These are phyloP conservation scores for Penicillium coprophilum DNA, from an alignment of 495 filamentous ascomycete species.

Conservation along the genomic window DNA sequence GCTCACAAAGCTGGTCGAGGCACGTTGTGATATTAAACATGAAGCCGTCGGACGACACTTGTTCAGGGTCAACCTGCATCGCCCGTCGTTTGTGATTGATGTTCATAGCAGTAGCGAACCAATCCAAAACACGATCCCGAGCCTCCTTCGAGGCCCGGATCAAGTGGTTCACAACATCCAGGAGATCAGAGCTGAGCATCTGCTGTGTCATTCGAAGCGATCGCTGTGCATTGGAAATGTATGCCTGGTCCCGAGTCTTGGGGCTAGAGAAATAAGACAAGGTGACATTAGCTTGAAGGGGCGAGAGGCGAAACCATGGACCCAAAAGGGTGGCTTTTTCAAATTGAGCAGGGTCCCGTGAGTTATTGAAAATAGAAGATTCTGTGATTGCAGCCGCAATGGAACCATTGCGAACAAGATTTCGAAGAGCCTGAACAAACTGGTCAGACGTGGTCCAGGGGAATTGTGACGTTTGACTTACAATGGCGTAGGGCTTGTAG, in stretches of 20 bases:
- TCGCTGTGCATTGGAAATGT: conserved; percentile 69
- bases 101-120: conserved; percentile 89
- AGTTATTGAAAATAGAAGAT: conserved; percentile 65
- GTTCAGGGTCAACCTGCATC: conserved; percentile 74
- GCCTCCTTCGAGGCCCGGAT: conserved; percentile 61
- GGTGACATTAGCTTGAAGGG: conserved; percentile 78
- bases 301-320: conserved; percentile 89
- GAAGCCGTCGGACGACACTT: conserved; percentile 92
- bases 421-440: conserved; percentile 62
- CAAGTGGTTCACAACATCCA: conserved; percentile 72
- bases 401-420: conserved; percentile 66
- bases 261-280: conserved; percentile 79
- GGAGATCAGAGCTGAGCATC: conserved; percentile 73
- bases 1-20: conserved; percentile 85
- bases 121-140: conserved; percentile 68
- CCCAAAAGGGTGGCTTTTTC: conserved; percentile 82
- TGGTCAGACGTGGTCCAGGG: neutral
- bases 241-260: conserved; percentile 65
- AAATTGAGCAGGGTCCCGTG: conserved; percentile 62
- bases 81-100: conserved; percentile 90
- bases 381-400: conserved; percentile 71
- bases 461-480: conserved; percentile 13
- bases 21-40: conserved; percentile 95
- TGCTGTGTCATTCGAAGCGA: conserved; percentile 81
- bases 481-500: conserved; percentile 78